Conservation (phyloP, 441 rosid genomes). For the Gossypium schwendimanii region DNA sequence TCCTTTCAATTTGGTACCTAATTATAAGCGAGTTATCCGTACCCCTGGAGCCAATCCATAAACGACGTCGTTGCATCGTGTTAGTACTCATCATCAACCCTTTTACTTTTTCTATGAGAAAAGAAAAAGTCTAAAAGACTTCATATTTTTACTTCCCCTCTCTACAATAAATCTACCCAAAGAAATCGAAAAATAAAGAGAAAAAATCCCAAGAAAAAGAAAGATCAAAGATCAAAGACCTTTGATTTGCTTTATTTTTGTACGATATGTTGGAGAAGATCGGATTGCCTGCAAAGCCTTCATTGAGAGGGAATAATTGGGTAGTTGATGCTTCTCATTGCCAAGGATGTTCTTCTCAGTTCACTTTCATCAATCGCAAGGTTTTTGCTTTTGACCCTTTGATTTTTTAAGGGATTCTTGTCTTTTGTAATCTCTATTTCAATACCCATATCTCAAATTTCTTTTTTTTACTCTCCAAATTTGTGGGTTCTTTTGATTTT, state of each 20-base stretch:
- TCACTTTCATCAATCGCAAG: constrained; percentile 97
- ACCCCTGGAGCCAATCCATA: not conserved
- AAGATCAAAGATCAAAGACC: not conserved
- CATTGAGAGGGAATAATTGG: constrained; percentile 73
- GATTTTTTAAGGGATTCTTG: not conserved
- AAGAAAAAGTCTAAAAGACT: not conserved
- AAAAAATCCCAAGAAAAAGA: not conserved
- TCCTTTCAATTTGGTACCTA: not conserved
- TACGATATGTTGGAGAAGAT: constrained; percentile 77
- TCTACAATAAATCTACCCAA: not conserved
- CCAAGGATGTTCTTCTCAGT: constrained; percentile 90
- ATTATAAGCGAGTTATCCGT: not conserved
- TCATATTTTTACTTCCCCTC: not conserved
- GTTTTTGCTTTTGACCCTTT: constrained; percentile 21
- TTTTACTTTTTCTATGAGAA: not conserved
- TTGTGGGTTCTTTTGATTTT: too few relatives aligned
- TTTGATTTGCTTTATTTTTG: not conserved
- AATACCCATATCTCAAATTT: too few relatives aligned
- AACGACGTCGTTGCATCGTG: not conserved
- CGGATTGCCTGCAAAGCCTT: constrained; percentile 87
- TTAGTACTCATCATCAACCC: not conserved
- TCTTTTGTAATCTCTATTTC: not conserved
- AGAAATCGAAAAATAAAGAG: not conserved
- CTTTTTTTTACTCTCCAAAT: not conserved
- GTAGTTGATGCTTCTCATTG: constrained; percentile 87